Percentiles rank a stretch among this genome's conserved stretches.
Conservation (phyloP, 805 yeast species). For the Candida mattraensis region DNA sequence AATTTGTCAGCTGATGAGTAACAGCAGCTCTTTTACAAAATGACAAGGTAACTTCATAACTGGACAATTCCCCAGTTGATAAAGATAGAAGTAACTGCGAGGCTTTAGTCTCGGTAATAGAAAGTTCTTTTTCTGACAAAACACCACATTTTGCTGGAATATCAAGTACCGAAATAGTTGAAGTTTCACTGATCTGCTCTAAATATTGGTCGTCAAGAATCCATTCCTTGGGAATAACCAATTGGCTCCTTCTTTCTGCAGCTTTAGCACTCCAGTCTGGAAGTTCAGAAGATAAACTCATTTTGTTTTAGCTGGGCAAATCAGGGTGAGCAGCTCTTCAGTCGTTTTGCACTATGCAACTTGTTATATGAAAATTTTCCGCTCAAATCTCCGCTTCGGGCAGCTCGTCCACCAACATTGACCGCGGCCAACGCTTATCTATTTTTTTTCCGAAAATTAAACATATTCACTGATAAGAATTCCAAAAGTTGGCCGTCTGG, state of each 20-base stretch:
- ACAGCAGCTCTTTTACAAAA: slow-evolving; percentile 33
- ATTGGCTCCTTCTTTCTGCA: slow-evolving; percentile 6
- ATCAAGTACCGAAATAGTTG: slow-evolving; percentile 11
- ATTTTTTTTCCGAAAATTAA: too few species aligned
- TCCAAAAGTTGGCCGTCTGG: too few species aligned
- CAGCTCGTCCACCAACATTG: too few species aligned
- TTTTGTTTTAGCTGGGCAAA: too few species aligned
- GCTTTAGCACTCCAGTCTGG: slow-evolving; percentile 8
- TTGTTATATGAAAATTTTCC: too few species aligned
- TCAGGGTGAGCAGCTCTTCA: too few species aligned
- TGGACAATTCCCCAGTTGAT: slow-evolving; percentile 16
- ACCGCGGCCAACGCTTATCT: too few species aligned
- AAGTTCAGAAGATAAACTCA: slow-evolving; percentile 1
- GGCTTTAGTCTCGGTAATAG: slow-evolving; percentile 18
- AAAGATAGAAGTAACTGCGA: slow-evolving; percentile 11
- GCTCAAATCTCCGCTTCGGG: too few species aligned
- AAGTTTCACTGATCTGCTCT: slow-evolving; percentile 5
- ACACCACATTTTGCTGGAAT: slow-evolving; percentile 14
- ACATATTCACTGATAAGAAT: too few species aligned
- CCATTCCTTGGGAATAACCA: slow-evolving; percentile 20
- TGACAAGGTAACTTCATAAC: slow-evolving; percentile 23
- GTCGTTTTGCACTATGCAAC: too few species aligned
- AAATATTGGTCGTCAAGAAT: slow-evolving; percentile 4
- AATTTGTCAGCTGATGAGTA: slow-evolving; percentile 29
- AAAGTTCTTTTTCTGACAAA: slow-evolving; percentile 12